Evolutionary conservation across 805 yeast species (phyloP).

Genomic region (Candida arabinofermentans): DNA sequence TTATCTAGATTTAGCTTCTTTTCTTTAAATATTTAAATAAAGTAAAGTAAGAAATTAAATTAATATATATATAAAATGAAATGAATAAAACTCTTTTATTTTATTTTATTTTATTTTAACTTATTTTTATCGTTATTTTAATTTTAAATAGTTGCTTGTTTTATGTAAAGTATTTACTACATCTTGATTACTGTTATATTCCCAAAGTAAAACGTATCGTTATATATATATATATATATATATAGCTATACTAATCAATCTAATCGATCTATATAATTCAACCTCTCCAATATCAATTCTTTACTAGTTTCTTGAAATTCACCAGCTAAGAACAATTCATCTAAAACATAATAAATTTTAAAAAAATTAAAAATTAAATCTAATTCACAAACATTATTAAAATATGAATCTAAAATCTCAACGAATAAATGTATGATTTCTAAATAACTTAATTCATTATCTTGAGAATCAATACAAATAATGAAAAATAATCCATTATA

Average conservation of each 20-base stretch:
- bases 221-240: neutral
- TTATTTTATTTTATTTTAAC: too few relatives aligned
- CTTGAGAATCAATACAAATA: constrained; percentile 73
- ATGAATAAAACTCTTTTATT: too few relatives aligned
- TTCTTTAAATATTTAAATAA: too few relatives aligned
- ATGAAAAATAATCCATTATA: constrained; percentile 91
- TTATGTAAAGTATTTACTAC: neutral
- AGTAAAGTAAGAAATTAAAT: too few relatives aligned
- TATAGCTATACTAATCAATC: constrained; percentile 33
- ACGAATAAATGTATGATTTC: constrained; percentile 87
- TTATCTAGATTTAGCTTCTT: neutral
- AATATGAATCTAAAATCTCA: constrained; percentile 80
- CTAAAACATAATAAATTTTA: constrained; percentile 76
- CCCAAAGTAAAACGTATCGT: neutral
- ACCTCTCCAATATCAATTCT: constrained; percentile 56
- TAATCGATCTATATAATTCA: constrained; percentile 59
- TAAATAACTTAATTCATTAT: constrained; percentile 77
- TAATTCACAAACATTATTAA: constrained; percentile 88
- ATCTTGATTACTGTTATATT: neutral
- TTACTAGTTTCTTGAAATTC: constrained; percentile 86
- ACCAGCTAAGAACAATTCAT: constrained; percentile 87
- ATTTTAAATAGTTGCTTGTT: neutral
- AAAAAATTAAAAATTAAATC: constrained; percentile 91
- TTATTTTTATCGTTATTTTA: neutral
- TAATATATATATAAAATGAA: too few relatives aligned